Conservation (phyloP, 768 basidiomycete genomes). For the Pleurotus tuoliensis region DNA sequence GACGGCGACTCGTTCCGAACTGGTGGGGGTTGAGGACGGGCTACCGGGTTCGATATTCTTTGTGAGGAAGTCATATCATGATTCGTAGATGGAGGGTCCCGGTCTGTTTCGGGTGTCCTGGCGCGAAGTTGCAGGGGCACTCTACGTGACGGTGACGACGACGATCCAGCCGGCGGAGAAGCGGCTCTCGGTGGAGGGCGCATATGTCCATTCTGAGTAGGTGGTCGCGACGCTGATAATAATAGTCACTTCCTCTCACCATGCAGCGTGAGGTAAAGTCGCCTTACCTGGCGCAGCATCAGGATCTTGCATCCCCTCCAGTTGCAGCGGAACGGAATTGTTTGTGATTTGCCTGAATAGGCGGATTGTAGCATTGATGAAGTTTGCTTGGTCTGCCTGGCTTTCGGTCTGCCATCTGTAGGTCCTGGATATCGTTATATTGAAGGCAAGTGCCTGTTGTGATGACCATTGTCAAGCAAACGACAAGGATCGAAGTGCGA, state of each 20-base stretch:
- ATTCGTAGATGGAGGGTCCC: not conserved
- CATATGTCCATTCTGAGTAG: conserved; percentile 18
- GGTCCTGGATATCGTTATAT: conserved; percentile 82
- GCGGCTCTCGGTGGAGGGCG: conserved; percentile 13
- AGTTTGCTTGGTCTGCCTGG: conserved; percentile 64
- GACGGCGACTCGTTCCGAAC: conserved; percentile 22
- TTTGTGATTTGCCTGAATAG: conserved; percentile 50
- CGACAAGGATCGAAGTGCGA: conserved; percentile 14
- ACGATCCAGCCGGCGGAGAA: not conserved
- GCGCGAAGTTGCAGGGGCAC: conserved; percentile 15
- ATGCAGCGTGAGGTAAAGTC: not conserved
- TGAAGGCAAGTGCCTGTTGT: conserved; percentile 60
- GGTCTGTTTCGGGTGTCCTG: conserved; percentile 13
- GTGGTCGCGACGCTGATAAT: conserved; percentile 12
- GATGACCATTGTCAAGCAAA: not conserved
- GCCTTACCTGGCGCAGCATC: conserved; percentile 29
- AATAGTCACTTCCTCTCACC: not conserved
- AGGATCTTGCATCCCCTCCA: conserved; percentile 55
- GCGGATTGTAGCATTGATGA: conserved; percentile 64
- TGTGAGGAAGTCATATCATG: conserved; percentile 16
- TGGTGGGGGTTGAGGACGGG: conserved; percentile 17
- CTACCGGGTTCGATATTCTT: conserved; percentile 15
- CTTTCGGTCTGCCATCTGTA: conserved; percentile 90
- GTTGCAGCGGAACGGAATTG: conserved; percentile 42
- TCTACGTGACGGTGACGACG: conserved; percentile 10